Base-by-base conservation (phyloP, 768 basidiomycete genomes). In the Galerina sulciceps region DNA sequence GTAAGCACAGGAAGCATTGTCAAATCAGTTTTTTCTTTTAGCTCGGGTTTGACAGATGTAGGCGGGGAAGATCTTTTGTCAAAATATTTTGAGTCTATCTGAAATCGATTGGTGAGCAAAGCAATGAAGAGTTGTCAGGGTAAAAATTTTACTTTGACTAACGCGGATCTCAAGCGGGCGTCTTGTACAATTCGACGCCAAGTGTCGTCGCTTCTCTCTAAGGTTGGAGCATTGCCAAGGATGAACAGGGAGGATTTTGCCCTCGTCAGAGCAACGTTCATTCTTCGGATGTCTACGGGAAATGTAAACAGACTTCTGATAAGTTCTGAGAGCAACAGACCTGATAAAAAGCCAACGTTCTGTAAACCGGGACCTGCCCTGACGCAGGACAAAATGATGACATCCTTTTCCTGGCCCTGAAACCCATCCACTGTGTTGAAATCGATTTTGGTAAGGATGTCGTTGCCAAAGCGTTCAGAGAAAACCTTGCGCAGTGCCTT, bases 401-500 rank as follows among this genome's bases (percentile, higher is more conserved):
- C 85, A 65, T 96, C 94, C 71, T 99, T 99, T 73, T 99, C 97
- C 76, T 99, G 97, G 47, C 97, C 97, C 73, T 99, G 97, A 69
- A 99, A 99, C 10, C 96, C 97, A 73, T 99, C 96, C 38, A 99
- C 96, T 0, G 97, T 99, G 70, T 97, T 91, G 77, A 99, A 98
- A 67, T 96, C 90, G 38, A 99, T 85, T 42, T 81, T 85, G 34
- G 81, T 80, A 1, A 89, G 66, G 18, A 97, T 85, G 20, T 85
- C 81, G 34, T 77, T 69, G 2, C 95, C 94, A 71, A 93, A 97
- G 13, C 82, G 81, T 54, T 79, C 73, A 44, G 80, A 76, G 65
- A 99, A 99, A 6, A 81, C 76, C 13, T 82, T 79, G 31, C 84
- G 85, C 50, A 99, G 75, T 68, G 93, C 92, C 10, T 73, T 58